Conservation (phyloP, 1,284 basidiomycete genomes). For the Filobasidium uniguttulatum region DNA sequence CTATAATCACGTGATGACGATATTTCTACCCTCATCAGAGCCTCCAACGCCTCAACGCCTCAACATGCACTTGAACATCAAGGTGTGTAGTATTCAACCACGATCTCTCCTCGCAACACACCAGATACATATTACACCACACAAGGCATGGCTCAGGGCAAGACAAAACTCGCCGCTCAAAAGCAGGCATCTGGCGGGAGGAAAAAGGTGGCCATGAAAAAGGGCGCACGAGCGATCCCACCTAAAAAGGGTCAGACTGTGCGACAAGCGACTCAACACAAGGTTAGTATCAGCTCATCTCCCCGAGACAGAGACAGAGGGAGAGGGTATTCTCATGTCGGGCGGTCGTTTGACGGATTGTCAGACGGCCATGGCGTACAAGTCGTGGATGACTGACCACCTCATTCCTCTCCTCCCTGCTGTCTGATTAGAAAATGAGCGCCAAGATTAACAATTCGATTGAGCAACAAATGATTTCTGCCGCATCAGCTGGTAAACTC, state of each 20-base stretch:
- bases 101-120: no score
- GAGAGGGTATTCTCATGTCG: constrained; percentile 5
- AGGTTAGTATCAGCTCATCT: background rate
- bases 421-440: constrained; percentile 66
- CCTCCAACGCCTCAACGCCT: no score
- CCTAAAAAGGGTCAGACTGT: background rate
- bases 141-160: constrained; percentile 3
- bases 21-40: no score
- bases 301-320: background rate
- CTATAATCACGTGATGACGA: no score
- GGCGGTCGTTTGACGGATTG: no score
- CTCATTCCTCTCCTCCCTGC: background rate
- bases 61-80: no score
- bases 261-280: constrained; percentile 1
- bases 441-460: constrained; percentile 80
- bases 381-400: no score
- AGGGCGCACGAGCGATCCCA: background rate
- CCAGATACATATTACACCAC: no score
- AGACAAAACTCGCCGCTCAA: background rate
- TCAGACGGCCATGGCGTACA: no score
- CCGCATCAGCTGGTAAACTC: constrained; percentile 62
- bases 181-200: background rate
- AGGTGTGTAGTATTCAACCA: no score
- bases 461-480: constrained; percentile 72
- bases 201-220: constrained; percentile 1